These are phyloP conservation scores for Capronia epimyces DNA, from an alignment of 2,329 filamentous ascomycete genomes.

Conservation along the genomic window DNA sequence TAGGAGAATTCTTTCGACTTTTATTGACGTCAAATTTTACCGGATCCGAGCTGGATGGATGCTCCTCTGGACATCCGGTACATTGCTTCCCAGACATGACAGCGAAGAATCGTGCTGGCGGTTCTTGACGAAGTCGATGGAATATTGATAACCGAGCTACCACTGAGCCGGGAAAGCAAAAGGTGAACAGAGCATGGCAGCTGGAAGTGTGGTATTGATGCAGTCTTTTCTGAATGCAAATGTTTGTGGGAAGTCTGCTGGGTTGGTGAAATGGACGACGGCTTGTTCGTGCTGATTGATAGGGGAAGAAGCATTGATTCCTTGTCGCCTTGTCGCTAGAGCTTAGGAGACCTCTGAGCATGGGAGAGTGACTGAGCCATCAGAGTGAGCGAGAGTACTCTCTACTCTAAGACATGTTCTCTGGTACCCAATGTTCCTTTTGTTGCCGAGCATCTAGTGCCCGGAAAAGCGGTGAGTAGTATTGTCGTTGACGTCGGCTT, in stretches of 20 bases:
- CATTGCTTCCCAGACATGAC: background rate
- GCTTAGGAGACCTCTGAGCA: background rate
- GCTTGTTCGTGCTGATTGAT: background rate
- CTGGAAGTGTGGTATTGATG: background rate
- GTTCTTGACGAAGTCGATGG: background rate
- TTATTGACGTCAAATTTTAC: background rate
- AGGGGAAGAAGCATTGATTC: background rate
- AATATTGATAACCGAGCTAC: background rate
- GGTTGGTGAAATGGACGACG: background rate
- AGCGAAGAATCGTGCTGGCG: background rate
- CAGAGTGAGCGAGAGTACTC: background rate
- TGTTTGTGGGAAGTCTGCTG: background rate
- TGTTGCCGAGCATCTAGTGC: background rate
- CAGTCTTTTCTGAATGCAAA: background rate
- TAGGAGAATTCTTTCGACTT: background rate
- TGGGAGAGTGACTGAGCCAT: background rate
- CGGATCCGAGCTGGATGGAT: background rate
- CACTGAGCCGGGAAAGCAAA: background rate
- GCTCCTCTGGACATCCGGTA: too few relatives aligned
- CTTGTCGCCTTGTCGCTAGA: background rate
- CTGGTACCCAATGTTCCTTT: background rate
- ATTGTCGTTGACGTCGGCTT: background rate
- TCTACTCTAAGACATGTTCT: background rate
- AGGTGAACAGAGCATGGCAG: background rate
- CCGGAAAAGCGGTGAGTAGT: background rate